phyloP scores from a whole-genome alignment of 1,139 yeast species.

The Zygosaccharomyces pseudobailii region DNA sequence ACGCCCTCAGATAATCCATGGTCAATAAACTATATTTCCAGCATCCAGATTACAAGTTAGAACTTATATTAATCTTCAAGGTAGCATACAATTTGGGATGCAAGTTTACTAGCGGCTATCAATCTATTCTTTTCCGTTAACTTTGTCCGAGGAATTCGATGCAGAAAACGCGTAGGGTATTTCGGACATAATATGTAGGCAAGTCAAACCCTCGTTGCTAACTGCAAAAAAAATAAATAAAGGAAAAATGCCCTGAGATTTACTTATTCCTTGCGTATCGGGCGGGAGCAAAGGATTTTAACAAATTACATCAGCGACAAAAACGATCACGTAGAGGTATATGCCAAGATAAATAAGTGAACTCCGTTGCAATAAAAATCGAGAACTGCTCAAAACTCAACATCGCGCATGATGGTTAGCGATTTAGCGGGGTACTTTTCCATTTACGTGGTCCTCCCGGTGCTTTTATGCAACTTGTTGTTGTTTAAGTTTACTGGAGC shows the following conservation, averaged over 20 bases:
- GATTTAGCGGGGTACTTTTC: slow-evolving; percentile 1
- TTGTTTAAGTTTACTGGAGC: slow-evolving; percentile 7
- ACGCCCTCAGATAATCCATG: no score
- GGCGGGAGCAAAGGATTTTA: slow-evolving; percentile 1
- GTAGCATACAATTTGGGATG: no score
- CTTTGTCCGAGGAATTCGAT: neutral
- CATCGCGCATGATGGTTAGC: neutral
- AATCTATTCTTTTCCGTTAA: neutral
- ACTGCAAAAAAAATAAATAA: neutral
- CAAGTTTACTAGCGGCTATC: neutral
- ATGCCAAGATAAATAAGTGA: neutral
- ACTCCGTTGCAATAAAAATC: neutral
- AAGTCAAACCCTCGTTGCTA: neutral
- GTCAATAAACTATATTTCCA: no score
- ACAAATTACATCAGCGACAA: neutral
- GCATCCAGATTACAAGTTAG: no score
- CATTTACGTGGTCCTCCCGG: slow-evolving; percentile 1
- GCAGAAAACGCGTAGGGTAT: no score
- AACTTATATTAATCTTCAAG: no score
- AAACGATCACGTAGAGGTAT: neutral
- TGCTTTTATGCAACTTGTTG: slow-evolving; percentile 5
- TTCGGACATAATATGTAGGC: neutral
- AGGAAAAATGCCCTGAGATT: neutral
- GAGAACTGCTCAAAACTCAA: neutral
- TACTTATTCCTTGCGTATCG: neutral